Evolutionary conservation across 768 basidiomycete species (phyloP), one percentile per base, ranked within the genome.

Genomic region (Sporobolomyces pararoseus): DNA sequence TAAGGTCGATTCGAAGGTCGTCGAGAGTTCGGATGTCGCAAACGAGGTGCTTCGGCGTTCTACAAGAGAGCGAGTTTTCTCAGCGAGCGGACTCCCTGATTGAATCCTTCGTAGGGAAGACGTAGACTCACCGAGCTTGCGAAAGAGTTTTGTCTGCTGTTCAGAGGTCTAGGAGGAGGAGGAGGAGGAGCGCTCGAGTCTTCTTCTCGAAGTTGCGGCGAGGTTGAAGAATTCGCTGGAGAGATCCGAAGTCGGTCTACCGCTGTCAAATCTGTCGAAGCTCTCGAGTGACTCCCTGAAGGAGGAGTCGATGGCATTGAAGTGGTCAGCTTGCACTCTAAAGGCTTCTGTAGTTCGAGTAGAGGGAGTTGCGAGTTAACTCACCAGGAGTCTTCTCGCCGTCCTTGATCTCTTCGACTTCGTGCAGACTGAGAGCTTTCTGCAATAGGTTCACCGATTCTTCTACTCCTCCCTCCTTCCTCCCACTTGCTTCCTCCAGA

Each of bases 401-500:
- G 5, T 61, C 59, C 17, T 39, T 61, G 6, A 21, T 29, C 59
- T 61, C 59, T 27, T 47, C 59, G 46, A 14, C 10, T n/a, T 61
- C 59, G 32, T 61, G 49, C 29, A 61, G 46, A 14, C 31, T 61
- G 44, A 61, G 59, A 47, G 59, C 59, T n/a, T 32, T n/a, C 31
- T 61, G 59, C 17, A 61, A 50, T 19, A 61, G 46, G n/a, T 44
- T 61, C 59, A 34, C 31, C 35, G 2, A 61, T 46, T 10, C 29
- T 44, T 4, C 32, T n/a, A 31, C 53, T 35, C n/a, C 51, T 31
- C 10, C n/a, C 27, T 14, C 5, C 27, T 13, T 31, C 51, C 25
- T 51, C 25, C 25, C 16, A 27, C 27, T 32, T 46, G 14, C 29
- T 27, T 12, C 21, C 37, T 16, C n/a, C 14, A 27, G 42, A 25